Conservation (phyloP, 2,329 filamentous ascomycete genomes). For the Beauveria scarabaeidicola region DNA sequence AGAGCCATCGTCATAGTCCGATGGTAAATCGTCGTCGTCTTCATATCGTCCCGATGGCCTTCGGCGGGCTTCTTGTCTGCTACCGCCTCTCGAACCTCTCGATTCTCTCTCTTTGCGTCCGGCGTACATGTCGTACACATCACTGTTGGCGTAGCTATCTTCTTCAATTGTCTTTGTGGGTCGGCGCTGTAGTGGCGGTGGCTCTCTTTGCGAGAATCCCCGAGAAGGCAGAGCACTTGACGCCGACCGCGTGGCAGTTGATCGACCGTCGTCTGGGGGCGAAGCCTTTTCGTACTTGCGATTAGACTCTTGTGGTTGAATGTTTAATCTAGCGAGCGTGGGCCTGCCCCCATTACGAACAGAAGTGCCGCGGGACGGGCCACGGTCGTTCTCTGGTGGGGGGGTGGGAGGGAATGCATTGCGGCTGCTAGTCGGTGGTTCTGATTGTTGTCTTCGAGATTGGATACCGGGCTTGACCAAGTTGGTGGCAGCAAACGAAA, state of each 20-base stretch:
- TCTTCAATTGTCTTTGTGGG: conserved; percentile 36
- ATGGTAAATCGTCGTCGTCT: conserved; percentile 71
- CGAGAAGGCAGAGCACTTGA: conserved; percentile 37
- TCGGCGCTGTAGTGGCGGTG: conserved; percentile 21
- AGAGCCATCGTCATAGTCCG: conserved; percentile 60
- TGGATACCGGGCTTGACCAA: conserved; percentile 79
- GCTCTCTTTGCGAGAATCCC: conserved; percentile 33
- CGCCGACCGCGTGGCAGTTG: conserved; percentile 33
- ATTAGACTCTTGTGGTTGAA: conserved; percentile 44
- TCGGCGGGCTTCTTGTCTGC: conserved; percentile 12
- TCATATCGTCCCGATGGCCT: conserved; percentile 52
- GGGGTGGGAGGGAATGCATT: conserved; percentile 97
- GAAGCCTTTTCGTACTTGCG: conserved; percentile 48
- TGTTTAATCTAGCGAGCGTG: conserved; percentile 54
- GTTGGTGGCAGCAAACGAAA: conserved; percentile 88
- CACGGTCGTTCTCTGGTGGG: conserved; percentile 77
- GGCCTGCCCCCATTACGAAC: conserved; percentile 54
- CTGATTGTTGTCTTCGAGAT: conserved; percentile 76
- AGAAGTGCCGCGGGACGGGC: conserved; percentile 48
- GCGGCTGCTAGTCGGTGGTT: conserved; percentile 65
- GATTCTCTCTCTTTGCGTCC: conserved; percentile 30
- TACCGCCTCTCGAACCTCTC: conserved; percentile 35
- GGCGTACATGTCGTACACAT: conserved; percentile 59
- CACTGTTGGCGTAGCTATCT: conserved; percentile 53
- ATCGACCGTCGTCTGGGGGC: conserved; percentile 32